phyloP scores from a whole-genome alignment of 345 rosid species.

The Cochlearia excelsa region DNA sequence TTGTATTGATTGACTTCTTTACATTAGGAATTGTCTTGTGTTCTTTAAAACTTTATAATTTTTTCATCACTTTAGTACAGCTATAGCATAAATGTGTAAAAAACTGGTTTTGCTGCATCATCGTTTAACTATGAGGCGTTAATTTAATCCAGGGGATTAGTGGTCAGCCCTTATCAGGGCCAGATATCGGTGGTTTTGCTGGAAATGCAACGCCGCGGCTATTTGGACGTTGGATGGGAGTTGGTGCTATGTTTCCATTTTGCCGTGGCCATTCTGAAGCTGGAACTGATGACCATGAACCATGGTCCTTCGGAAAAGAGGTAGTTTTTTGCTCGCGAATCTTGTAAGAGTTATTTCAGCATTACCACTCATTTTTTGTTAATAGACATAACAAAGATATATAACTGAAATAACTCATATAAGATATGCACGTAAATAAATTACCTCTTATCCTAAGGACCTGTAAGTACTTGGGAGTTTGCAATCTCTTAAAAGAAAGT shows the following conservation, averaged over 20 bases:
- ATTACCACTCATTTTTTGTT: too few species aligned
- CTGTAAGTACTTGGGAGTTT: slow-evolving; percentile 5
- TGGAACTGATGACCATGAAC: slow-evolving; percentile 74
- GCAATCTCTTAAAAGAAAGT: slow-evolving; percentile 8
- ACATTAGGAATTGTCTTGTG: background rate
- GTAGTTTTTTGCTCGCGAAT: slow-evolving; percentile 19
- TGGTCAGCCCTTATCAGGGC: slow-evolving; percentile 93
- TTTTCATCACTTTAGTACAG: background rate
- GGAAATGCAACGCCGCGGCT: slow-evolving; percentile 87
- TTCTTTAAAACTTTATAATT: background rate
- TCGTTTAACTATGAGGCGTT: slow-evolving; percentile 5
- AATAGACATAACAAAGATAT: too few species aligned
- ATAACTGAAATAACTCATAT: background rate
- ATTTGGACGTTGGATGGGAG: slow-evolving; percentile 93
- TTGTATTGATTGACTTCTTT: background rate
- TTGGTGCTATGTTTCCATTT: slow-evolving; percentile 92
- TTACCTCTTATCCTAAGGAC: background rate
- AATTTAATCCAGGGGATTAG: slow-evolving; percentile 67
- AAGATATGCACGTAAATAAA: background rate
- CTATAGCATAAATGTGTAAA: background rate
- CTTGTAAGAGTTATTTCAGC: background rate
- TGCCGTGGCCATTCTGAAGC: slow-evolving; percentile 84
- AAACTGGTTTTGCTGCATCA: background rate
- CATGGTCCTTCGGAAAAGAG: slow-evolving; percentile 98
- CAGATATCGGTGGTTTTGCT: slow-evolving; percentile 93